These are phyloP conservation scores for Penicillium lividum DNA, from an alignment of 495 filamentous ascomycete genomes.

Conservation along the genomic window DNA sequence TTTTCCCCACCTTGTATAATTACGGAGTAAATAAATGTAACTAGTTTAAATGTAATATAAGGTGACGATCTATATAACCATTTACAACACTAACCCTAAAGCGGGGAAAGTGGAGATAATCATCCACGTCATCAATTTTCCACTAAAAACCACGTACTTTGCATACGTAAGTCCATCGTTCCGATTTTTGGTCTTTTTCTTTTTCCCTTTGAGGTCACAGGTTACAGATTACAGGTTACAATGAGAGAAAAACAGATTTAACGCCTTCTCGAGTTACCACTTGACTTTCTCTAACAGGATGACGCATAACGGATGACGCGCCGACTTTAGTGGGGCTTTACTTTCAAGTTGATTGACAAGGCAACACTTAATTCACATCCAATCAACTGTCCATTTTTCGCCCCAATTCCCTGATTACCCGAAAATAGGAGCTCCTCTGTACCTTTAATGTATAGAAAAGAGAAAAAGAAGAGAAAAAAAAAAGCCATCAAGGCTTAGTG, in stretches of 20 bases:
- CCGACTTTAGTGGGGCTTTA: not conserved
- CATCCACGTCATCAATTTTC: slow-evolving; percentile 24
- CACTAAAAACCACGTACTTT: slow-evolving; percentile 17
- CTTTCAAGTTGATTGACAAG: not conserved
- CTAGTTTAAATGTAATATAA: too few species aligned
- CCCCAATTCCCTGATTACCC: not conserved
- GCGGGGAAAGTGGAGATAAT: slow-evolving; percentile 17
- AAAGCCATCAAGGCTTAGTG: not conserved
- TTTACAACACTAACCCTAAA: slow-evolving; percentile 2
- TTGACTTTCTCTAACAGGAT: too few species aligned
- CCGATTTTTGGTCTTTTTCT: not conserved
- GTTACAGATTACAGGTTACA: too few species aligned
- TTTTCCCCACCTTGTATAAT: too few species aligned
- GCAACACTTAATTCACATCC: not conserved
- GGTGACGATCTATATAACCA: not conserved
- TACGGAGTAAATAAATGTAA: too few species aligned
- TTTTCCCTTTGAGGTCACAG: not conserved
- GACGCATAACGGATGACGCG: not conserved
- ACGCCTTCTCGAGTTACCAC: too few species aligned
- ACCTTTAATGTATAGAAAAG: not conserved
- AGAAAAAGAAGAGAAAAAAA: not conserved
- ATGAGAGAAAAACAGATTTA: too few species aligned
- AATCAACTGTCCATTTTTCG: not conserved
- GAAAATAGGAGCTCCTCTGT: not conserved
- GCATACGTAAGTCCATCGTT: slow-evolving; percentile 18